phyloP scores from a whole-genome alignment of 1,284 basidiomycete genomes.

The Neolentinus lepideus region DNA sequence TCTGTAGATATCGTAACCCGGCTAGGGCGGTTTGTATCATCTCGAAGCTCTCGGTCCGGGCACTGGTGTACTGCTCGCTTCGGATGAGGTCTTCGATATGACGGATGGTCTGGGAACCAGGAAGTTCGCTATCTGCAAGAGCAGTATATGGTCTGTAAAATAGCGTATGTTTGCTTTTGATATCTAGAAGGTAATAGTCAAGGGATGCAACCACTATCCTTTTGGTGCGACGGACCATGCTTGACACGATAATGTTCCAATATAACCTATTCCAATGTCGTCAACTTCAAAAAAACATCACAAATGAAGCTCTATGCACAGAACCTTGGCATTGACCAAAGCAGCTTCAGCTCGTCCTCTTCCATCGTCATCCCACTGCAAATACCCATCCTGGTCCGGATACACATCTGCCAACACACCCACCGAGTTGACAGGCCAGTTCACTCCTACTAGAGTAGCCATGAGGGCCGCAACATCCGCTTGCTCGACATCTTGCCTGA shows the following conservation, averaged over 20 bases:
- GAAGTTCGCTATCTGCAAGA: constrained; percentile 17
- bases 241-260: constrained; percentile 80
- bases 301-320: no score
- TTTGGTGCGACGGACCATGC: constrained; percentile 41
- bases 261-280: constrained; percentile 46
- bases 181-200: constrained; percentile 30
- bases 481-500: constrained; percentile 74
- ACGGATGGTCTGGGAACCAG: constrained; percentile 23
- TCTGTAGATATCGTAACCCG: constrained; percentile 80
- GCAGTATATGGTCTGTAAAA: constrained; percentile 57
- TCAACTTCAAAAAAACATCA: no score
- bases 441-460: constrained; percentile 61
- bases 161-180: constrained; percentile 51
- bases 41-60: constrained; percentile 40
- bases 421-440: constrained; percentile 74
- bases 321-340: constrained; percentile 68
- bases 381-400: constrained; percentile 46
- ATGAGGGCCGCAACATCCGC: constrained; percentile 82
- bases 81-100: constrained; percentile 39
- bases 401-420: constrained; percentile 69
- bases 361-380: constrained; percentile 22
- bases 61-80: constrained; percentile 37
- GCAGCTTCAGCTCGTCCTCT: constrained; percentile 46
- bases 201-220: neutral
- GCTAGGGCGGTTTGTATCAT: constrained; percentile 53